A percentile compares a stretch with the other conserved stretches of the same genome.
Evolutionary conservation across 345 rosid species (phyloP).

Genomic region (Theobroma cacao): DNA sequence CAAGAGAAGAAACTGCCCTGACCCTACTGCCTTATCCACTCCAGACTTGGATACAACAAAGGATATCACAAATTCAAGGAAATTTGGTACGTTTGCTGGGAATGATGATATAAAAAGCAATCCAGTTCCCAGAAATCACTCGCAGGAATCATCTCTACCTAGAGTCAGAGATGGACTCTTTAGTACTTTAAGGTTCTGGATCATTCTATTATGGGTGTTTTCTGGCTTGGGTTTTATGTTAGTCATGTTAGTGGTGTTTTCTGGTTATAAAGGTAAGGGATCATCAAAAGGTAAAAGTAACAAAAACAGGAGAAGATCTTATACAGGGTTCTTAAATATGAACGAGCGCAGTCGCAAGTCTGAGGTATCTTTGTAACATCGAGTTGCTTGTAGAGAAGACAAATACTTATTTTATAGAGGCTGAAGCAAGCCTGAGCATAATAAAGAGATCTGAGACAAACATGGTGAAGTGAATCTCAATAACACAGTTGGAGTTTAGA

Average conservation of each 20-base stretch:
- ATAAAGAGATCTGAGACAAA: background rate
- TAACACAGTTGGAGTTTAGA: constrained; percentile 1
- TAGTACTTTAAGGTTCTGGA: constrained; percentile 68
- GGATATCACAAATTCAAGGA: constrained; percentile 38
- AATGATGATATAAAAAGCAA: constrained; percentile 26
- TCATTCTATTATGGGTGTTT: constrained; percentile 61
- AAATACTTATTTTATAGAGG: background rate
- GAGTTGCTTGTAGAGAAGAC: constrained; percentile 3
- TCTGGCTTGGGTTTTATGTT: constrained; percentile 73
- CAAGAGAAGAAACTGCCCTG: constrained; percentile 65
- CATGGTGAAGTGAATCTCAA: background rate
- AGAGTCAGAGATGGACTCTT: constrained; percentile 43
- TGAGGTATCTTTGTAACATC: constrained; percentile 37
- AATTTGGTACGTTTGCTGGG: constrained; percentile 35
- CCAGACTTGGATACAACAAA: constrained; percentile 19
- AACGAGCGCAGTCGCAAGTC: constrained; percentile 47
- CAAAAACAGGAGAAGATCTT: constrained; percentile 63
- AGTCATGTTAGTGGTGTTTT: constrained; percentile 54
- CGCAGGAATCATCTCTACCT: constrained; percentile 33
- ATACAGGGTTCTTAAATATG: constrained; percentile 41
- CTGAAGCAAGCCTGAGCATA: background rate
- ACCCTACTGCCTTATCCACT: constrained; percentile 32
- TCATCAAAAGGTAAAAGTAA: constrained; percentile 47
- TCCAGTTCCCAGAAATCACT: constrained; percentile 19
- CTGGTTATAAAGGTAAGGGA: constrained; percentile 56